Base-by-base conservation (phyloP, 352 stramenopile genomes). In the Phytophthora parvispora region DNA sequence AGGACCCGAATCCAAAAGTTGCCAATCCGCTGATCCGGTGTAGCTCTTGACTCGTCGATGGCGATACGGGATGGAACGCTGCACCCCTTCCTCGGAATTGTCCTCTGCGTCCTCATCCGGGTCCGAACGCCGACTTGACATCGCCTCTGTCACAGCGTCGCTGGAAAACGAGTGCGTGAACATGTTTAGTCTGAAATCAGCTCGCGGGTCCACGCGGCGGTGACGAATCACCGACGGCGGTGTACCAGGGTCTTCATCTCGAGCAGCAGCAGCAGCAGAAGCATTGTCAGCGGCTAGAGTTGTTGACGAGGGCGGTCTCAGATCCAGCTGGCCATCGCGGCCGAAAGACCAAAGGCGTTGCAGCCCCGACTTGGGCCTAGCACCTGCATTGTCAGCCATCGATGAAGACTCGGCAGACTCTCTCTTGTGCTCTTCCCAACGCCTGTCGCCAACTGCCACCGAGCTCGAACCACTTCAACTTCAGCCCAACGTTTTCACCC, bases 21-120 rank as follows among this genome's bases (percentile, higher is more conserved):
- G 54, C 69, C 75, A 85, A 13, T 75, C 57, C 7, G 67, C 54
- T n/a, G 74, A 52, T 2, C 62, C 69, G 24, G 74, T 69, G 61
- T 84, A 88, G 60, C 82, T 89, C 60, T 89, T 89, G 1, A 87
- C 78, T 49, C 84, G 79, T 1, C 74, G 81, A 51, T 83, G 77
- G 9, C 62, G 67, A 7, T 75, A 73, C 4, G 20, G 54, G 8
- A 43, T 56, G 29, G 48, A 20, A 31, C 16, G 65, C 55, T n/a
- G 52, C 16, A 29, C 34, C 6, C 42, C 65, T 59, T 68, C 60
- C 16, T 69, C 56, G 2, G 13, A 22, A 13, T 24, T 45, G 18
- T 63, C 45, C 10, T 72, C 51, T 18, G 60, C 54, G 7, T 72
- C 67, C 7, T 78, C 70, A 22, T 77, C 42, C 47, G 67, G 40